These are phyloP conservation scores for Ceratobasidium sp. DNA, from an alignment of 1,284 basidiomycete genomes.

Conservation along the genomic window DNA sequence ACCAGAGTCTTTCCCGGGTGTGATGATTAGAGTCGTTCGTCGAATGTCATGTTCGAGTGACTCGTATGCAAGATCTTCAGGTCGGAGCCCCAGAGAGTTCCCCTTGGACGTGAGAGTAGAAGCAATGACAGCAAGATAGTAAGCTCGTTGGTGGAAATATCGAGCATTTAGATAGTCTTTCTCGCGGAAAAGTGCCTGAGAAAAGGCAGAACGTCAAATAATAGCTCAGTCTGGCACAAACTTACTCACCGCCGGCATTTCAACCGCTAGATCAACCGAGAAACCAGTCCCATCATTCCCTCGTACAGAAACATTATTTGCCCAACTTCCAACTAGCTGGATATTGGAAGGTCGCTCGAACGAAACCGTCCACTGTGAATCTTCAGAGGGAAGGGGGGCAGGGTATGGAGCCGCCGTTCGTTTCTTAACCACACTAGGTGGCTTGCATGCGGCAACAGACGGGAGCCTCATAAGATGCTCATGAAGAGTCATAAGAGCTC, in stretches of 20 bases:
- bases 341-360: constrained; percentile 72
- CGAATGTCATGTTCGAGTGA: constrained; percentile 73
- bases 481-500: constrained; percentile 71
- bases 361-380: constrained; percentile 79
- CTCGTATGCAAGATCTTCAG: constrained; percentile 68
- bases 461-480: constrained; percentile 68
- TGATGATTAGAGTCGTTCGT: constrained; percentile 72
- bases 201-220: constrained; percentile 26
- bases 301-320: constrained; percentile 68
- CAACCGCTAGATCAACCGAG: constrained; percentile 82
- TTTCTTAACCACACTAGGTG: constrained; percentile 52
- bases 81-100: constrained; percentile 53
- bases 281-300: constrained; percentile 71
- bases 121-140: constrained; percentile 87
- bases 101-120: constrained; percentile 63
- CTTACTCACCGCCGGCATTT: constrained; percentile 82
- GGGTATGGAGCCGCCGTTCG: constrained; percentile 68
- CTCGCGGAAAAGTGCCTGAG: constrained; percentile 84
- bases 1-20: constrained; percentile 62
- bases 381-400: constrained; percentile 69
- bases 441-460: constrained; percentile 68
- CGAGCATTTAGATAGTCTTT: constrained; percentile 93
- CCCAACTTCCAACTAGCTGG: constrained; percentile 80
- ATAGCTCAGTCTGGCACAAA: neutral
- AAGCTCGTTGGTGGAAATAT: constrained; percentile 93